phyloP scores from a whole-genome alignment of 495 filamentous ascomycete genomes.

The Daldinia loculata region DNA sequence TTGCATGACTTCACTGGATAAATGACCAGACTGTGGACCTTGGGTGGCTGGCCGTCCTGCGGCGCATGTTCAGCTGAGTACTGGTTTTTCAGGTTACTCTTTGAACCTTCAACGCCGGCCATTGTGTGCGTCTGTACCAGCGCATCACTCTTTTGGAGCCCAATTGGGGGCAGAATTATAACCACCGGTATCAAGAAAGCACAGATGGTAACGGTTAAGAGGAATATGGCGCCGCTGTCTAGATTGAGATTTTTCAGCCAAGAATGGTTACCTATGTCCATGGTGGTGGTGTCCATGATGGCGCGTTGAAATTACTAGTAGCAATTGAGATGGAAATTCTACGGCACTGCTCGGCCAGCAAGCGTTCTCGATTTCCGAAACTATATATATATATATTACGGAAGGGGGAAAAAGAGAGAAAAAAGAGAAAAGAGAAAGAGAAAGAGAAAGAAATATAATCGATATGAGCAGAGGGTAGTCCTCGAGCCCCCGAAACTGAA shows the following conservation, averaged over 20 bases:
- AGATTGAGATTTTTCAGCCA: slow-evolving; percentile 28
- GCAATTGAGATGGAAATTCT: slow-evolving; percentile 9
- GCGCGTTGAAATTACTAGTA: slow-evolving; percentile 22
- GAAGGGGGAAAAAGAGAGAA: slow-evolving; percentile 12
- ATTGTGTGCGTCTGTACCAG: slow-evolving; percentile 55
- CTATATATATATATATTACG: neutral
- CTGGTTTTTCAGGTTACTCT: slow-evolving; percentile 54
- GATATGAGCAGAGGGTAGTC: neutral
- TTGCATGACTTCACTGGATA: slow-evolving; percentile 90
- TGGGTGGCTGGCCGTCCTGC: slow-evolving; percentile 36
- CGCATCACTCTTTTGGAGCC: slow-evolving; percentile 57
- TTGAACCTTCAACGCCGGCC: slow-evolving; percentile 49
- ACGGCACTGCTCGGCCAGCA: slow-evolving; percentile 39
- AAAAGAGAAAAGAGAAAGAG: neutral
- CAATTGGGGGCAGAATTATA: slow-evolving; percentile 56
- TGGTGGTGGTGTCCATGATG: slow-evolving; percentile 18
- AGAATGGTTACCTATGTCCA: slow-evolving; percentile 9
- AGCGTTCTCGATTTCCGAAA: slow-evolving; percentile 21
- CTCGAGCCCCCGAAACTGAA: slow-evolving; percentile 3
- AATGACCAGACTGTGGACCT: slow-evolving; percentile 81
- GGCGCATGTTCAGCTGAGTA: slow-evolving; percentile 51
- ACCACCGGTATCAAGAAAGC: slow-evolving; percentile 60
- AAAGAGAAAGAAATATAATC: slow-evolving; percentile 10
- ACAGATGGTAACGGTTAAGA: slow-evolving; percentile 56
- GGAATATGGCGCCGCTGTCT: slow-evolving; percentile 47